Evolutionary conservation across 2,329 filamentous ascomycete genomes (phyloP), one percentile per base, ranked within the genome.

Genomic region (Fusarium compactum): DNA sequence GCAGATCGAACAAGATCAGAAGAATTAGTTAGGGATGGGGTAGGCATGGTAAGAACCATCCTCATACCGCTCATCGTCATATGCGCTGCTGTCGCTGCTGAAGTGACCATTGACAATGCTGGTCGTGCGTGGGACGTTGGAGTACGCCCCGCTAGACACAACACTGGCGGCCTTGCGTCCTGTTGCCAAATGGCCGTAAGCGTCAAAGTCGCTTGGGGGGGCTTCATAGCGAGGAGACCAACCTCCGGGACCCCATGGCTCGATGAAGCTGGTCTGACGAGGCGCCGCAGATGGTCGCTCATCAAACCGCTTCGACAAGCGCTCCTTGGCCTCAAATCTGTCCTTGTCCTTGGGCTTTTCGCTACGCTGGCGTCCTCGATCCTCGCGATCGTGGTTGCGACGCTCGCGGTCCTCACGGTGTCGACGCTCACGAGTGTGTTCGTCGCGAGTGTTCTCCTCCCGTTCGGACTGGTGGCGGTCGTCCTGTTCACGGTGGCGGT

Each of bases 221-320:
- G 70, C 58, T 44, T 73, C 68, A 62, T 75, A 76, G 24, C 62
- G 65, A 65, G 74, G 65, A 65, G 74, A 77, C 67, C 77, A 74
- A 67, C 75, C 76, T 70, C 72, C 73, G 57, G 78, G 76, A 65
- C 78, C 76, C 77, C 76, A 78, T 46, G 69, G 71, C 51, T 80
- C 78, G 27, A 79, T 76, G 74, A 77, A 80, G 76, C 78, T 80
- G 60, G 75, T 67, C 45, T 76, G 76, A 47, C 76, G 78, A 66
- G 70, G 50, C 38, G 56, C 62, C 51, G 48, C 41, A 9, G 74
- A 61, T 22, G 78, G 78, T 46, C 74, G 74, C 56, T 80, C 77
- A 32, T 80, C 80, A 65, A 82, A 82, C 29, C 80, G 79, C 58
- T 75, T 75, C 30, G 78, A 78, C 55, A 82, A 76, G 18, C 80